These are phyloP conservation scores for Cercospora sp. DNA, from an alignment of 2,329 filamentous ascomycete genomes.

Conservation along the genomic window DNA sequence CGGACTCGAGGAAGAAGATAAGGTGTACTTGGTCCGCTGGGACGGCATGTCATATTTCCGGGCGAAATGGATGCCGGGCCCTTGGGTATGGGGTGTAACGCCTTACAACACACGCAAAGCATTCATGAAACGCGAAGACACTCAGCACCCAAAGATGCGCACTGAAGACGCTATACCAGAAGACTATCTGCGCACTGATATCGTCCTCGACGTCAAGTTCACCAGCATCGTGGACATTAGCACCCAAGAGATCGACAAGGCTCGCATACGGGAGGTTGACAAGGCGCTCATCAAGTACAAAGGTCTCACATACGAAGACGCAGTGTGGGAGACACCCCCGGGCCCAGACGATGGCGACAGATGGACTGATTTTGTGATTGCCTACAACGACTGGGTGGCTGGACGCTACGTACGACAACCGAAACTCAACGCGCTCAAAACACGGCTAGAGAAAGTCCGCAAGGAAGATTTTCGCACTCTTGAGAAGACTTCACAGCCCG, in stretches of 20 bases:
- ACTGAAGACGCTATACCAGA: conserved; percentile 81
- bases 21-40: conserved; percentile 93
- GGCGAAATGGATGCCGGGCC: conserved; percentile 82
- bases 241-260: conserved; percentile 69
- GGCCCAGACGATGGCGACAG: conserved; percentile 62
- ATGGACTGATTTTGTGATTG: conserved; percentile 77
- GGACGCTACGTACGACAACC: conserved; percentile 72
- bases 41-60: conserved; percentile 76
- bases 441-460: conserved; percentile 69
- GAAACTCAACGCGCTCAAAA: conserved; percentile 57
- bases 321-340: conserved; percentile 85
- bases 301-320: conserved; percentile 85
- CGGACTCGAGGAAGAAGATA: conserved; percentile 70
- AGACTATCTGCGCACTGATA: conserved; percentile 80
- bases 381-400: conserved; percentile 82
- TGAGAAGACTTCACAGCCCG: conserved; percentile 71
- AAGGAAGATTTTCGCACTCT: conserved; percentile 65
- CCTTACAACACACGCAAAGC: conserved; percentile 65
- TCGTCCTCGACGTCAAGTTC: conserved; percentile 81
- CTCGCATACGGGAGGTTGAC: conserved; percentile 69
- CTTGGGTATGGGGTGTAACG: conserved; percentile 80
- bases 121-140: conserved; percentile 71
- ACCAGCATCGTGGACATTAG: conserved; percentile 58
- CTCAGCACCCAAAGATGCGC: conserved; percentile 66
- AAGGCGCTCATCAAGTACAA: conserved; percentile 86